Percentiles rank a stretch among this genome's conserved stretches.
phyloP scores from a whole-genome alignment of 805 yeast species.

The Teunomyces cretensis region DNA sequence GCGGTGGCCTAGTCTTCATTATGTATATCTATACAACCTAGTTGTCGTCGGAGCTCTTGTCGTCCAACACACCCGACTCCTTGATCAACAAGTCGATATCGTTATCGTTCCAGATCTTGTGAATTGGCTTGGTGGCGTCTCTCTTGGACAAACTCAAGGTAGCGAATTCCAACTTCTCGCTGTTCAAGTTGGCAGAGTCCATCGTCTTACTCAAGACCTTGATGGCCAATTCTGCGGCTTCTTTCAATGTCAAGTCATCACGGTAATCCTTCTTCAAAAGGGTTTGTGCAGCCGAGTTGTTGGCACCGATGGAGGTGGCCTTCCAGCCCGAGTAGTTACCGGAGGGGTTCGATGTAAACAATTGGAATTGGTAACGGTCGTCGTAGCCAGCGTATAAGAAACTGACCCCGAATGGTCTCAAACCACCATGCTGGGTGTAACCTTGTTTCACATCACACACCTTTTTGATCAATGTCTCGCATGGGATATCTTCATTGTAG shows the following conservation, averaged over 20 bases:
- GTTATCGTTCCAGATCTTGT: constrained; percentile 75
- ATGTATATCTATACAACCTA: constrained; percentile 9
- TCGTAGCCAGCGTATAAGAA: constrained; percentile 96
- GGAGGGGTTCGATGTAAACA: constrained; percentile 93
- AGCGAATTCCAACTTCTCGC: constrained; percentile 92
- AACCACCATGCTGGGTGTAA: constrained; percentile 97
- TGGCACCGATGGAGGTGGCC: constrained; percentile 96
- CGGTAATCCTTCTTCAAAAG: constrained; percentile 92
- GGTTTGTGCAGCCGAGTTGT: constrained; percentile 94
- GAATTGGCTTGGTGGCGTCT: constrained; percentile 52
- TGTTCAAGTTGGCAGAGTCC: constrained; percentile 79
- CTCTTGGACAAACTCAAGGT: constrained; percentile 56
- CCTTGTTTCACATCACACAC: constrained; percentile 95
- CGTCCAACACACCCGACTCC: constrained; percentile 65
- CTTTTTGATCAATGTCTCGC: constrained; percentile 82
- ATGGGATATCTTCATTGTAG: constrained; percentile 92
- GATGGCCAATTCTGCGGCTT: constrained; percentile 84
- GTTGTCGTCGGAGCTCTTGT: constrained; percentile 27
- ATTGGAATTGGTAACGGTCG: constrained; percentile 83
- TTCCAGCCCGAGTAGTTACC: constrained; percentile 99
- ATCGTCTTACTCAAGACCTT: constrained; percentile 92
- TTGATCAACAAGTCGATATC: constrained; percentile 76
- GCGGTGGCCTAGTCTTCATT: background rate
- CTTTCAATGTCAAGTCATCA: constrained; percentile 68
- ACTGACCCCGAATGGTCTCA: constrained; percentile 97